A percentile compares a stretch with the other conserved stretches of the same genome.
These are phyloP conservation scores for Amauroascus niger DNA, from an alignment of 2,329 filamentous ascomycete genomes.

Conservation along the genomic window DNA sequence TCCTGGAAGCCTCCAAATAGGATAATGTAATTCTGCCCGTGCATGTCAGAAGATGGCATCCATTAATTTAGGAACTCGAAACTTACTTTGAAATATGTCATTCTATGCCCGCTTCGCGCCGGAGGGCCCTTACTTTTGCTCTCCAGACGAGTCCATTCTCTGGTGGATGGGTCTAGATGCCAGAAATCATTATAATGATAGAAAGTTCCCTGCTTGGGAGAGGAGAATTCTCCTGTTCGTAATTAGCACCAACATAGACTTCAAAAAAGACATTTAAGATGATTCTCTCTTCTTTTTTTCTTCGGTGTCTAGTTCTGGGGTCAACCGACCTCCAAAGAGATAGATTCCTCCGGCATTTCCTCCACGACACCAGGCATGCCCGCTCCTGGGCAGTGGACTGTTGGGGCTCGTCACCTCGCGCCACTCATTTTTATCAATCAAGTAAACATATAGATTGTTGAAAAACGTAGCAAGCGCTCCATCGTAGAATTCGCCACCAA, in stretches of 20 bases:
- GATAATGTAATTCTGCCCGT: constrained; percentile 66
- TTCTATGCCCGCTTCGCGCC: constrained; percentile 81
- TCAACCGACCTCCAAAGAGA: constrained; percentile 61
- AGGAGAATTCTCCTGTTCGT: constrained; percentile 68
- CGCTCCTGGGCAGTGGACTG: constrained; percentile 76
- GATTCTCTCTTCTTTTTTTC: too few relatives aligned
- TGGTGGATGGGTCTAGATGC: constrained; percentile 69
- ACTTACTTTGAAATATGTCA: constrained; percentile 76
- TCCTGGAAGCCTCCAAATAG: constrained; percentile 97
- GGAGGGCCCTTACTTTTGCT: constrained; percentile 62
- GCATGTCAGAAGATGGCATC: constrained; percentile 1
- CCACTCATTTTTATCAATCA: constrained; percentile 84
- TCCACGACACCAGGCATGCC: constrained; percentile 88
- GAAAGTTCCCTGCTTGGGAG: constrained; percentile 93
- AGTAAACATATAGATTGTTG: constrained; percentile 58
- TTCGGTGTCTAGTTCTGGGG: background rate
- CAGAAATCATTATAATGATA: constrained; percentile 99
- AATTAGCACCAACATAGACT: background rate
- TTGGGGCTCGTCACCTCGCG: constrained; percentile 83
- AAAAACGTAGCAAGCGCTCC: constrained; percentile 68
- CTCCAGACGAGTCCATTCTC: constrained; percentile 90
- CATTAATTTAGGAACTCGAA: background rate
- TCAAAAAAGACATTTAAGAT: too few relatives aligned
- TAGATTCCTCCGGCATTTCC: constrained; percentile 79
- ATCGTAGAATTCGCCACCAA: constrained; percentile 93